Percentiles rank a stretch among this genome's conserved stretches.
Conservation (phyloP, 2,329 filamentous ascomycete genomes). For the Epichloe elymi region DNA sequence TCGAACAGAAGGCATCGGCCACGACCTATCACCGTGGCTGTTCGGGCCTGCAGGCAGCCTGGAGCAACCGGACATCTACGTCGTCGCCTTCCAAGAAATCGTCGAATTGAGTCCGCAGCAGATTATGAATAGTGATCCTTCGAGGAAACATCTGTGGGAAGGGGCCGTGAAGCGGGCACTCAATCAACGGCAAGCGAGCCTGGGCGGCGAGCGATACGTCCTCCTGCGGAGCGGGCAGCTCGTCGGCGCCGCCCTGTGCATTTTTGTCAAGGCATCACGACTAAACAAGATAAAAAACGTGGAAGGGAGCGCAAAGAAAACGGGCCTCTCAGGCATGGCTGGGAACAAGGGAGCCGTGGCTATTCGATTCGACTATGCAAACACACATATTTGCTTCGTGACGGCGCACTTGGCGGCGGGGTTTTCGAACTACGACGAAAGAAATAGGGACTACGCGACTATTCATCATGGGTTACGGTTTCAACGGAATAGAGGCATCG, state of each 20-base stretch:
- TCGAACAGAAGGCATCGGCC: constrained; percentile 59
- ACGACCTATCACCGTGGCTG: constrained; percentile 78
- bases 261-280: constrained; percentile 73
- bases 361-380: constrained; percentile 88
- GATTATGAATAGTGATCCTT: constrained; percentile 96
- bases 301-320: constrained; percentile 89
- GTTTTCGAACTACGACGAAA: constrained; percentile 91
- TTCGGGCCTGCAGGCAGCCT: constrained; percentile 47
- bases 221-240: constrained; percentile 83
- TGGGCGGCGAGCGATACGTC: constrained; percentile 69
- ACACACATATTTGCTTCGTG: constrained; percentile 85
- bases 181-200: constrained; percentile 53
- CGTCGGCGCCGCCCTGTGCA: constrained; percentile 81
- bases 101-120: constrained; percentile 96
- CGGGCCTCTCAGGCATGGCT: constrained; percentile 88
- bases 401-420: constrained; percentile 94
- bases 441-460: constrained; percentile 84
- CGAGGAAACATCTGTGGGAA: constrained; percentile 77
- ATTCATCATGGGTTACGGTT: constrained; percentile 82
- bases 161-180: constrained; percentile 62
- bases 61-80: constrained; percentile 70
- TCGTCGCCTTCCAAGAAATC: constrained; percentile 92
- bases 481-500: constrained; percentile 79
- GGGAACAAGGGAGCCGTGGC: constrained; percentile 97
- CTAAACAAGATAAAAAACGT: constrained; percentile 86